Percentiles rank a stretch among this genome's conserved stretches.
Conservation (phyloP, 805 yeast genomes). For the Pichia deserticola region DNA sequence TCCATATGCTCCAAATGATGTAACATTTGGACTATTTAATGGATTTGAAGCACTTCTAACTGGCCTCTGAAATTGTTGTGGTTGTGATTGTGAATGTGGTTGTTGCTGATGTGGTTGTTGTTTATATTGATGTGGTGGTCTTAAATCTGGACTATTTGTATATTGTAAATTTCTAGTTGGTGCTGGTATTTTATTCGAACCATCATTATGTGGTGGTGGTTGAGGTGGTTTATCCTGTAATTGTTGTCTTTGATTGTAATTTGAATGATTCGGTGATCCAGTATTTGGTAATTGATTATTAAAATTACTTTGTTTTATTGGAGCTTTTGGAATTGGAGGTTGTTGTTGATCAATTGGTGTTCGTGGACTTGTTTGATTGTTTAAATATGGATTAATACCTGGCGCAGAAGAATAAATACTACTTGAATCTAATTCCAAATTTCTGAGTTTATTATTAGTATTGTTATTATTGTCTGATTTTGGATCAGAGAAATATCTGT, state of each 20-base stretch:
- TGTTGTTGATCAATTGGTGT: constrained; percentile 12
- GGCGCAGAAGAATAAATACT: constrained; percentile 10
- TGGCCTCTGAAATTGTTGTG: too few relatives aligned
- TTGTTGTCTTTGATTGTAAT: not conserved
- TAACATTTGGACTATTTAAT: constrained; percentile 1
- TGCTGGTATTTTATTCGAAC: constrained; percentile 1
- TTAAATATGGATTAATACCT: constrained; percentile 9
- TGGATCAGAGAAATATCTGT: constrained; percentile 1
- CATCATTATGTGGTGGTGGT: constrained; percentile 9
- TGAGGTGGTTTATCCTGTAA: not conserved
- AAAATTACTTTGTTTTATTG: too few relatives aligned
- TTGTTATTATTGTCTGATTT: not conserved
- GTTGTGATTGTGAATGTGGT: not conserved
- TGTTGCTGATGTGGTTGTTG: constrained; percentile 3
- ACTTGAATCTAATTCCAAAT: not conserved
- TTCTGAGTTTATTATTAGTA: not conserved
- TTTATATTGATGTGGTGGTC: constrained; percentile 11
- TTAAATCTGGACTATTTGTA: constrained; percentile 11
- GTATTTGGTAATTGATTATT: not conserved
- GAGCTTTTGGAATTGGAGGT: constrained; percentile 1
- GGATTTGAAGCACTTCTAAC: not conserved
- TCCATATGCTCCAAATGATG: constrained; percentile 7
- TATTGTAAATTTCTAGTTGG: constrained; percentile 2
- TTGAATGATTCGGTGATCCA: not conserved
- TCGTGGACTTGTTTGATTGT: constrained; percentile 2